Percentiles rank a stretch among this genome's conserved stretches.
Evolutionary conservation across 129 eudicot species (phyloP).

Genomic region (Daucus carota): DH1_v3.0 NC_030389.2:40035001-40035500

Average conservation of each 20-base stretch:
- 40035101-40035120: slow-evolving; percentile 54
- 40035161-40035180: slow-evolving; percentile 51
- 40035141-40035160: slow-evolving; percentile 67
- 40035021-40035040: slow-evolving; percentile 67
- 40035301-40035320: slow-evolving; percentile 27
- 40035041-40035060: slow-evolving; percentile 64
- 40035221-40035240: slow-evolving; percentile 65
- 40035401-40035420: slow-evolving; percentile 82
- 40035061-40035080: slow-evolving; percentile 89
- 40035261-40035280: slow-evolving; percentile 48
- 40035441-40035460: slow-evolving; percentile 89
- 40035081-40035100: slow-evolving; percentile 52
- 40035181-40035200: slow-evolving; percentile 45
- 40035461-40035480: slow-evolving; percentile 74
- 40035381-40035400: slow-evolving; percentile 85
- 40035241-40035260: slow-evolving; percentile 67
- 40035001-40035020: slow-evolving; percentile 61
- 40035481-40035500: slow-evolving; percentile 79
- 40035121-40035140: slow-evolving; percentile 79
- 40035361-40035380: slow-evolving; percentile 81
- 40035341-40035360: slow-evolving; percentile 74
- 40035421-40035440: slow-evolving; percentile 90
- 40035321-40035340: slow-evolving; percentile 51
- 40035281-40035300: slow-evolving; percentile 42
- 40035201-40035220: slow-evolving; percentile 50